Conservation (phyloP, 2,329 filamentous ascomycete species). For the Berkeleyomyces basicola region DNA sequence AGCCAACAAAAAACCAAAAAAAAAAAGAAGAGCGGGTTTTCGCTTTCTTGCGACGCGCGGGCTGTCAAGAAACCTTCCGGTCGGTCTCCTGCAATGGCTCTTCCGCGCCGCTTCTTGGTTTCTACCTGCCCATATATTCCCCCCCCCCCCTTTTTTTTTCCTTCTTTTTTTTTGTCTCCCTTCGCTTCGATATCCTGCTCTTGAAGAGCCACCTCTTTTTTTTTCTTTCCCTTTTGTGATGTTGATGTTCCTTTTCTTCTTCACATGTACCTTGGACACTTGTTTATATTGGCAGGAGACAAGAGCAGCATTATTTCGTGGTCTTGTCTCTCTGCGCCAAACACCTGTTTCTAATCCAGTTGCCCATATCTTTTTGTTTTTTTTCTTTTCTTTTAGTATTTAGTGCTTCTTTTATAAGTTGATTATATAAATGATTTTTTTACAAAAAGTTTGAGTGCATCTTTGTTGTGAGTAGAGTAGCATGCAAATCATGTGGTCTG, state of each 20-base stretch:
- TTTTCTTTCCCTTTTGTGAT: neutral
- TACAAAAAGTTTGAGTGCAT: too few relatives aligned
- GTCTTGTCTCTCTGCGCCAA: too few relatives aligned
- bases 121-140: neutral
- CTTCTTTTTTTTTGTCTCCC: neutral
- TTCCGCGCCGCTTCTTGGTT: neutral
- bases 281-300: too few relatives aligned
- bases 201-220: neutral
- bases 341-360: too few relatives aligned
- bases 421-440: too few relatives aligned
- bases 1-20: neutral
- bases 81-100: neutral
- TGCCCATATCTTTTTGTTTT: too few relatives aligned
- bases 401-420: neutral
- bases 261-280: neutral
- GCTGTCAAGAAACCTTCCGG: neutral
- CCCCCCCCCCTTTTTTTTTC: neutral
- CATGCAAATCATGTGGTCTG: too few relatives aligned
- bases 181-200: neutral
- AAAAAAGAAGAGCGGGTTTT: too few relatives aligned
- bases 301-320: too few relatives aligned
- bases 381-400: too few relatives aligned
- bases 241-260: neutral
- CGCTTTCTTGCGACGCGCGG: too few relatives aligned
- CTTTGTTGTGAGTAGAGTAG: too few relatives aligned